Evolutionary conservation across 179 eudicot genomes (phyloP).

Genomic region (Patellifolia procumbens): DNA sequence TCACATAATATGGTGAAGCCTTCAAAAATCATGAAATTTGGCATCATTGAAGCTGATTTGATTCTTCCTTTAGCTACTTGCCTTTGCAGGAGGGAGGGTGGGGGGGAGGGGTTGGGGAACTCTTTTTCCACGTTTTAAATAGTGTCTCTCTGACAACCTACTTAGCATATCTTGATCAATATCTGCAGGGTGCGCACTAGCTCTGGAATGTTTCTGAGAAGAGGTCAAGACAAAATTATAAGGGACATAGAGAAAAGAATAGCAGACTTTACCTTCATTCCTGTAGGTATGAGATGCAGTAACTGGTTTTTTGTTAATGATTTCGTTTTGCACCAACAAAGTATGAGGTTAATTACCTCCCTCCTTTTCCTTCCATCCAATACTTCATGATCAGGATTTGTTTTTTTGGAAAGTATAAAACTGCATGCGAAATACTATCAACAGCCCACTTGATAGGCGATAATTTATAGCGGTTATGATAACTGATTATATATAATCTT

Average conservation of each 20-base stretch:
- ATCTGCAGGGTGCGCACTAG: conserved; percentile 86
- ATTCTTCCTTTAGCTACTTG: conserved; percentile 11
- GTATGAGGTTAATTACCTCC: neutral
- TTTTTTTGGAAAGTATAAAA: neutral
- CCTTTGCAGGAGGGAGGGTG: neutral
- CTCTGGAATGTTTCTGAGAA: conserved; percentile 86
- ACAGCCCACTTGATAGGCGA: neutral
- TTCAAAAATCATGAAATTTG: neutral
- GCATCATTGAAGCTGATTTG: conserved; percentile 4
- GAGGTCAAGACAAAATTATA: conserved; percentile 81
- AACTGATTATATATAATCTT: neutral
- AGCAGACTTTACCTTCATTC: conserved; percentile 84
- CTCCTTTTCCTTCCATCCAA: neutral
- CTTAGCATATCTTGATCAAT: neutral
- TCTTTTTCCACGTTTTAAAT: neutral
- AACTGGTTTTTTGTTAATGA: neutral
- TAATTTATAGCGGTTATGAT: neutral
- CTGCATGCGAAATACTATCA: neutral
- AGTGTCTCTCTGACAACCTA: neutral
- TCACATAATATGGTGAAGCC: neutral
- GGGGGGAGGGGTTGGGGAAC: too few relatives aligned
- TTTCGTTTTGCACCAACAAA: too few relatives aligned
- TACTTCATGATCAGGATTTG: neutral
- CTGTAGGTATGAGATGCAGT: conserved; percentile 62
- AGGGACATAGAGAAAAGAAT: conserved; percentile 77